A percentile compares a stretch with the other conserved stretches of the same genome.
phyloP scores from a whole-genome alignment of 305 asterid genomes.

The Plantago coronopus region DNA sequence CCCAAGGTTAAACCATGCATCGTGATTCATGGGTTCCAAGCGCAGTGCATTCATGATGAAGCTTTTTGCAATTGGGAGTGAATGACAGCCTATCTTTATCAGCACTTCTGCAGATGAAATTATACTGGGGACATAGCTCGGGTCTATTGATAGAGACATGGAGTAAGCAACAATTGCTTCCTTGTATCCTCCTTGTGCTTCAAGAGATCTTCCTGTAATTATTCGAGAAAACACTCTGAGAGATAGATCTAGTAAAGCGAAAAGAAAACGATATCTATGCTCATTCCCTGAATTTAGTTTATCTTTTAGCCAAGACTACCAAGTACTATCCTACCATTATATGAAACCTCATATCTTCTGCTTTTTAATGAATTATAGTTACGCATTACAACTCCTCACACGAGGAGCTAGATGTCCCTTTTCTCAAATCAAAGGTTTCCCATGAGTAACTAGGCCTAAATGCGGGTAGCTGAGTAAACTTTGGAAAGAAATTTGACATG shows the following conservation, averaged over 20 bases:
- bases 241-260: not conserved
- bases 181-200: constrained; percentile 44
- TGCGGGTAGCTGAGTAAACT: too few relatives aligned
- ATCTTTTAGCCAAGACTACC: too few relatives aligned
- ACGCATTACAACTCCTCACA: too few relatives aligned
- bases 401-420: too few relatives aligned
- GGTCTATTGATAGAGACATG: constrained; percentile 60
- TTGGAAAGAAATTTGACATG: not conserved
- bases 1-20: constrained; percentile 77
- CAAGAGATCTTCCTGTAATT: constrained; percentile 46
- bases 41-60: constrained; percentile 74
- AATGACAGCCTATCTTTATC: constrained; percentile 42
- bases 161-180: constrained; percentile 69
- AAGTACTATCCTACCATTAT: too few relatives aligned
- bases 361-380: too few relatives aligned
- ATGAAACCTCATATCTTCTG: too few relatives aligned
- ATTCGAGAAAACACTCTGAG: constrained; percentile 14
- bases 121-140: constrained; percentile 73
- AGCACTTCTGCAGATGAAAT: constrained; percentile 63
- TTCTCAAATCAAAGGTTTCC: too few relatives aligned
- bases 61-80: constrained; percentile 67
- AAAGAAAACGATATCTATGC: too few relatives aligned
- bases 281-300: too few relatives aligned
- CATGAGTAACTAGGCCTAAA: too few relatives aligned
- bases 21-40: constrained; percentile 71